Evolutionary conservation across 2,329 filamentous ascomycete genomes (phyloP).

Genomic region (Chaetomium olivaceum): DNA sequence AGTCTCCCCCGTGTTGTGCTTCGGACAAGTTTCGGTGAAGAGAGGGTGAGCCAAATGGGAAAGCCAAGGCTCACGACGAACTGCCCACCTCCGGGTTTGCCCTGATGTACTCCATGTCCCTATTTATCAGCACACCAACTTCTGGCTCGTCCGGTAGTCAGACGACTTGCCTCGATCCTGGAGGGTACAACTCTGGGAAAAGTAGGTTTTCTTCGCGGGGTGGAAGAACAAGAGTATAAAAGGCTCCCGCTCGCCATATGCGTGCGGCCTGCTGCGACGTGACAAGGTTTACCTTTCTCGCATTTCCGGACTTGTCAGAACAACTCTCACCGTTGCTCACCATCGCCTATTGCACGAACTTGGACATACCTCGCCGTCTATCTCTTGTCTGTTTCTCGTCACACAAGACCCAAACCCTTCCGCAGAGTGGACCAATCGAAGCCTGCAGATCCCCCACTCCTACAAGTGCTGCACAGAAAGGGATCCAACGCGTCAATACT

Average conservation of each 20-base stretch:
- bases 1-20: conserved; percentile 27
- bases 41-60: conserved; percentile 22
- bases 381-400: not conserved
- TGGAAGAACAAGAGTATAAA: conserved; percentile 6
- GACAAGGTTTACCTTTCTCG: not conserved
- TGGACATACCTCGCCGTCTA: not conserved
- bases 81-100: not conserved
- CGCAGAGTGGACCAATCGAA: not conserved
- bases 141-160: conserved; percentile 31
- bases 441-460: not conserved
- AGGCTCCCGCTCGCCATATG: conserved; percentile 4
- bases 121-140: conserved; percentile 34
- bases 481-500: not conserved
- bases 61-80: conserved; percentile 9
- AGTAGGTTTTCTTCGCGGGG: not conserved
- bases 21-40: conserved; percentile 32
- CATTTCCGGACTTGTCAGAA: not conserved
- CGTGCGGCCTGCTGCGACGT: not conserved
- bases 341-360: not conserved
- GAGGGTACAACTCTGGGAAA: not conserved
- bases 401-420: conserved; percentile 6
- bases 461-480: not conserved
- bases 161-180: conserved; percentile 24
- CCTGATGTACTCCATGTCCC: conserved; percentile 10
- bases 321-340: conserved; percentile 5